Base-by-base conservation (phyloP, 2,329 filamentous ascomycete species). In the Apiospora koreana region DNA sequence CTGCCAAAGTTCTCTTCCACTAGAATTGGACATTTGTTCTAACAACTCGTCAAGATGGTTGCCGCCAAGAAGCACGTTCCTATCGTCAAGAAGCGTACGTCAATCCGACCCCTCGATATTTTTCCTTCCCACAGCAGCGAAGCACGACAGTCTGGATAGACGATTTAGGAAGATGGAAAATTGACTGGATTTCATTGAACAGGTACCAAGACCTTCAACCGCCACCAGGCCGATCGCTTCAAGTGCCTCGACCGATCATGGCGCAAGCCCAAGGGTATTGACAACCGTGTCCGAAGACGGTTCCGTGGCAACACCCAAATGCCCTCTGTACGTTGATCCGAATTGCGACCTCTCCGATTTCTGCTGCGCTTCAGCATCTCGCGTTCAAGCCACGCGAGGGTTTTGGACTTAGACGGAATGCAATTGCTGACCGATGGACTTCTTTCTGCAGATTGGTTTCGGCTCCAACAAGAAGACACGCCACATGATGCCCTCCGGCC, bases 241-340 rank as follows among this genome's bases (percentile, higher is more conserved):
- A 97, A 92, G 88, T 92, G 96, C 84, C 92, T 98, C 79, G 92
- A 89, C 83, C 84, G 93, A 78, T 92, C 90, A 90, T 99, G 96
- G 96, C 93, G 96, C 88, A 99, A 98, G 91, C 96, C 96, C 79
- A 99, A 99, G 94, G 96, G 96, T 94, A 99, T 99, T 86, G 96
- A 99, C 88, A 97, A 95, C 89, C 89, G 93, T 82, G 95, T 99
- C 84, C 93, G 96, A 84, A 92, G 96, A 90, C 94, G 96, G 79
- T 99, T 99, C 91, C 94, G 94, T 87, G 94, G 96, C 82, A 94
- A 93, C 87, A 92, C 93, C 86, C 91, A 91, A 82, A 98, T 99
- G 95, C 96, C 96, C 87, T 97, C 94, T 89, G 95, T 98, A 95
- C 84, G 94, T 91, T 76, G 50, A 50, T 31, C 70, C 69, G 38